Percentiles rank a stretch among this genome's conserved stretches.
Conservation (phyloP, 495 filamentous ascomycete species). For the Aspergillus bertholletiae region DNA sequence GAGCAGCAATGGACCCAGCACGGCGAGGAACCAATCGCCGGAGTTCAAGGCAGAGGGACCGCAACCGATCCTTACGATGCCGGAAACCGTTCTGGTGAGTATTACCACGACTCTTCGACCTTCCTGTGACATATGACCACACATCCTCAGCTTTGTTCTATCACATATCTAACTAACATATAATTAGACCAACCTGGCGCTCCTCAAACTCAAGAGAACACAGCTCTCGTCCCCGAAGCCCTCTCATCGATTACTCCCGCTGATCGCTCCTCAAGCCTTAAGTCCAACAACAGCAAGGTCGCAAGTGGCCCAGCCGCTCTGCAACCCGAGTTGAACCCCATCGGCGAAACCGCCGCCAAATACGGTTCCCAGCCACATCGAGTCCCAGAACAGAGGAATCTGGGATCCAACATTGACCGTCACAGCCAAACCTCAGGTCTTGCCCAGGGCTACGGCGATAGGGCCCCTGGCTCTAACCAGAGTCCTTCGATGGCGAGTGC, state of each 20-base stretch:
- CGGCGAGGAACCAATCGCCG: constrained; percentile 41
- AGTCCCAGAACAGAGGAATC: neutral
- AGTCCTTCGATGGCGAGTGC: neutral
- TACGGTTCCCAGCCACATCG: neutral
- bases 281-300: neutral
- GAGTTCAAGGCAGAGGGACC: constrained; percentile 35
- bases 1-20: constrained; percentile 13
- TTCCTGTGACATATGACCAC: neutral
- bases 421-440: neutral
- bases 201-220: constrained; percentile 20
- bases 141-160: neutral
- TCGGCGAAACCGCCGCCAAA: neutral
- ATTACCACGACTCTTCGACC: neutral
- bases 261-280: constrained; percentile 1
- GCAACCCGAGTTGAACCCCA: neutral
- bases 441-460: neutral
- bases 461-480: neutral
- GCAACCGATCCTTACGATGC: constrained; percentile 41
- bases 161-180: neutral
- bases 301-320: constrained; percentile 2
- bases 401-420: neutral
- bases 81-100: constrained; percentile 41
- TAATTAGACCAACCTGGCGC: constrained; percentile 33
- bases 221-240: constrained; percentile 15
- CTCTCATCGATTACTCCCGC: constrained; percentile 7